Conservation (phyloP, 179 eudicot genomes). For the Sideroxylon spinosum region DNA sequence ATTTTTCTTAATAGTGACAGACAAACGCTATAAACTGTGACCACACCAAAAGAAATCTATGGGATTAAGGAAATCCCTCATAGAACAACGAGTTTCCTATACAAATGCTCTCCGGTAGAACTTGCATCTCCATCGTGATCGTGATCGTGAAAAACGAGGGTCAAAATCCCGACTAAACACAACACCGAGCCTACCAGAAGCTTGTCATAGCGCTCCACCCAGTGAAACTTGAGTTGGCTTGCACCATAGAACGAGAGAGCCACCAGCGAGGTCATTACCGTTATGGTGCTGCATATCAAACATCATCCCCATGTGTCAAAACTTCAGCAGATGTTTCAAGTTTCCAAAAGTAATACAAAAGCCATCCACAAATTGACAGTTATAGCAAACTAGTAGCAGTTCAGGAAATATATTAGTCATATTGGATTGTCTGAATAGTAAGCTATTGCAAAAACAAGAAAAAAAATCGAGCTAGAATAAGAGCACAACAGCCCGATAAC, state of each 20-base stretch:
- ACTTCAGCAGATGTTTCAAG: background rate
- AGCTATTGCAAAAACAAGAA: background rate
- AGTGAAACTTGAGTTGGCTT: constrained; percentile 91
- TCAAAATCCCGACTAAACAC: constrained; percentile 82
- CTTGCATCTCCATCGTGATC: constrained; percentile 46
- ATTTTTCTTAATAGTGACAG: background rate
- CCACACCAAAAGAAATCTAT: background rate
- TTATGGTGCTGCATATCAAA: constrained; percentile 67
- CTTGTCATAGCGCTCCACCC: constrained; percentile 98
- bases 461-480: background rate
- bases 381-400: background rate
- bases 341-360: background rate
- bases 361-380: background rate
- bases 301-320: constrained; percentile 6
- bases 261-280: constrained; percentile 93
- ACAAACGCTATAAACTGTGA: background rate
- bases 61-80: constrained; percentile 21
- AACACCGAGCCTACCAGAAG: constrained; percentile 94
- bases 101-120: constrained; percentile 39
- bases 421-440: background rate
- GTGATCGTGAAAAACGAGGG: constrained; percentile 81
- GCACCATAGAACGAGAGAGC: constrained; percentile 96
- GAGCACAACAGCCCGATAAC: background rate
- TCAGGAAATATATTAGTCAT: background rate
- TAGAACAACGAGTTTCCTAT: constrained; percentile 55